Conservation (phyloP, 192 early-diverging fungal species). For the Rhizophagus prolifer region DNA sequence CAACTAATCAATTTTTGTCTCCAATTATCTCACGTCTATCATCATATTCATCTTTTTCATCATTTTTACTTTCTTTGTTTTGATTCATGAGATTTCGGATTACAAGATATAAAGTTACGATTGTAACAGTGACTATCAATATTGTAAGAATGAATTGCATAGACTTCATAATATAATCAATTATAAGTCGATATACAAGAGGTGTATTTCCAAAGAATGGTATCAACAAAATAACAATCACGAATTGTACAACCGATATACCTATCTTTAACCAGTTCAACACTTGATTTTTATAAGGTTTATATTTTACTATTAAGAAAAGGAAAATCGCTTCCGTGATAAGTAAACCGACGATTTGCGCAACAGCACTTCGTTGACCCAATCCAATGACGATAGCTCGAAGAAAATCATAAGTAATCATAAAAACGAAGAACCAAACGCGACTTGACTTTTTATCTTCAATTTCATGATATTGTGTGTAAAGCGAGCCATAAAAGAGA, state of each 20-base stretch:
- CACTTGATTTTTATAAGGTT: slow-evolving; percentile 5
- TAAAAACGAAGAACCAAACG: slow-evolving; percentile 8
- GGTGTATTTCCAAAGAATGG: neutral
- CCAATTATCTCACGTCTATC: too few relatives aligned
- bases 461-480: slow-evolving; percentile 7
- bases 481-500: slow-evolving; percentile 4
- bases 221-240: neutral
- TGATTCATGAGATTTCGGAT: too few relatives aligned
- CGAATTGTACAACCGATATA: neutral
- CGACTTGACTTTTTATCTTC: neutral
- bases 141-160: too few relatives aligned
- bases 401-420: slow-evolving; percentile 8
- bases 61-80: too few relatives aligned
- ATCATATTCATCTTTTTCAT: too few relatives aligned
- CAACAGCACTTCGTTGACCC: neutral
- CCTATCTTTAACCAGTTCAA: neutral
- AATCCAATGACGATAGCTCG: slow-evolving; percentile 9
- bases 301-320: neutral
- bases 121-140: too few relatives aligned
- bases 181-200: too few relatives aligned
- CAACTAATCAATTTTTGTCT: too few relatives aligned
- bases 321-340: neutral
- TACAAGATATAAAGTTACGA: too few relatives aligned
- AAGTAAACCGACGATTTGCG: neutral
- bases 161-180: too few relatives aligned